Base-by-base conservation (phyloP, 2,329 filamentous ascomycete genomes). In the Coleophoma eucalyptorum region DNA sequence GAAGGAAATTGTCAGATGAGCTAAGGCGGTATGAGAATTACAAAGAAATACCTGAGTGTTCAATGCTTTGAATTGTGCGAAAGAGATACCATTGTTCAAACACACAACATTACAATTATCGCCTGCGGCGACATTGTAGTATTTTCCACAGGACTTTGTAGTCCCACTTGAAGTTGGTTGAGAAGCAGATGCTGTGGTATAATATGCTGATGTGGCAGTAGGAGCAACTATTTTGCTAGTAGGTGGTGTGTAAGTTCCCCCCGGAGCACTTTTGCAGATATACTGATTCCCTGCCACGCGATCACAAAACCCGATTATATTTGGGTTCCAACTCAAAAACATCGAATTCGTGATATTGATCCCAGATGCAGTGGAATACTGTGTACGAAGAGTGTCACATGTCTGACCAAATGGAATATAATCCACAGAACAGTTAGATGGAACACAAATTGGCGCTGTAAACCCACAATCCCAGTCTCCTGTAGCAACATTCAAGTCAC, bases 281-380 rank as follows among this genome's bases (percentile, higher is more conserved):
- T 54, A 38, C 34, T 58, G 55, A 3, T 51, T 54, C 16, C 31
- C 12, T 20, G 51, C 51, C 15, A 58, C 8, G 12, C 41, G 35
- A n/a, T 41, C 44, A 48, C 54, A 58, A 35, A 51, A 55, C 11
- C 55, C 55, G 32, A 56, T 54, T 19, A 58, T 56, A 32, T 54
- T 54, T 41, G 47, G 12, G 43, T 58, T 58, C 55, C 55, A 58
- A 34, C 16, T 51, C 12, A 58, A 41, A 35, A 58, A 55, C 43
- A 26, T 26, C 7, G 21, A 26, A 26, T 4, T 7, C 21, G 21
- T 26, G 21, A 26, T 26, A 7, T 26, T 26, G 7, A 26, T 26
- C 7, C 21, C 21, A 26, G 21, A 26, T 26, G 21, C 21, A 7
- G 21, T 26, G 21, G 21, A 26, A 7, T 26, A 26, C 7, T 50